These are phyloP conservation scores for Suillus ampliporus DNA, from an alignment of 768 basidiomycete species.

Conservation along the genomic window DNA sequence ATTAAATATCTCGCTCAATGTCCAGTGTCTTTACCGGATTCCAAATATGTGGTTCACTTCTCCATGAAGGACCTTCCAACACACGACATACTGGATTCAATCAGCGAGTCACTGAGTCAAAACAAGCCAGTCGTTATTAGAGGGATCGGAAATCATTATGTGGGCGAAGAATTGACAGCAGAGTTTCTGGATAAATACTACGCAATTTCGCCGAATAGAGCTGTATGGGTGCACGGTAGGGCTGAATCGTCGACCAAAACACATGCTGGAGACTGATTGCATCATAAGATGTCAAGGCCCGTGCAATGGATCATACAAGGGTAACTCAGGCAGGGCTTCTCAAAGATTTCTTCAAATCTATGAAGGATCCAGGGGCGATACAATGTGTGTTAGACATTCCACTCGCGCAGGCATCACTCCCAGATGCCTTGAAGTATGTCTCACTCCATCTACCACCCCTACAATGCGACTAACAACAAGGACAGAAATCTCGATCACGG, in stretches of 20 bases:
- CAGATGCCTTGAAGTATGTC: not conserved
- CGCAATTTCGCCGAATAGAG: not conserved
- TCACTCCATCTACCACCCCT: rapidly evolving
- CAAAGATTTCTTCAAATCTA: not conserved
- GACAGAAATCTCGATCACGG: not conserved
- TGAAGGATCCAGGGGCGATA: not conserved
- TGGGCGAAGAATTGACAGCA: not conserved
- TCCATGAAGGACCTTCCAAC: not conserved
- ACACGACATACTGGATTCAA: not conserved
- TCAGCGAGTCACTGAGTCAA: not conserved
- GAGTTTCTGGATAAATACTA: not conserved
- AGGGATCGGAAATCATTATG: not conserved
- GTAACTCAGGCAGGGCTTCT: not conserved
- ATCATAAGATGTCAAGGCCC: not conserved
- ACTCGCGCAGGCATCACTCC: not conserved
- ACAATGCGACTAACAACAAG: not conserved
- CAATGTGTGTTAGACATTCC: not conserved
- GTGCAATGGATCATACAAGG: not conserved
- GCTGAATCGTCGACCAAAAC: too few relatives aligned
- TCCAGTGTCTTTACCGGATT: not conserved
- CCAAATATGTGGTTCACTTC: not conserved
- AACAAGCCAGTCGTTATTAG: not conserved
- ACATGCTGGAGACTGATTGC: not conserved
- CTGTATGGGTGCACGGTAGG: not conserved
- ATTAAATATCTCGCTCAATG: not conserved